Evolutionary conservation across 371 early-diverging fungal genomes (phyloP), one percentile per base, ranked within the genome.

Genomic region (Syncephalastrum racemosum): DNA sequence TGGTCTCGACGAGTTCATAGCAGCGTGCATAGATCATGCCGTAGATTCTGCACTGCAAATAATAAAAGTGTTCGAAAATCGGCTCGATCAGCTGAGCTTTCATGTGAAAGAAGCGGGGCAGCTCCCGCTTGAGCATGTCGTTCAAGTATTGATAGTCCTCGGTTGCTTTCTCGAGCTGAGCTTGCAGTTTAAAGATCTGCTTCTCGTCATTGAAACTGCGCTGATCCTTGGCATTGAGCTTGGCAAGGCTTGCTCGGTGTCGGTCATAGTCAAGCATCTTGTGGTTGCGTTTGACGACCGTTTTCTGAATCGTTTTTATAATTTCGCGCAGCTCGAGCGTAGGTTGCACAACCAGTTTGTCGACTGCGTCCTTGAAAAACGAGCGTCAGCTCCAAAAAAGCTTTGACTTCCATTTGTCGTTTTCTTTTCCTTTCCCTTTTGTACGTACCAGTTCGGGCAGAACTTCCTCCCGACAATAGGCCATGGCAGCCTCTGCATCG

Each of bases 241-340:
- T 91, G 55, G 80, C 79, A 51, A 90, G 65, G n/a, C 76, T 57
- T 55, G 79, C 71, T 36, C 87, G 71, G 71, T 87, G 86, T 47
- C 94, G 82, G 61, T 94, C 94, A 67, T 84, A 93, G 75, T 94
- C 94, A 24, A 92, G 67, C 61, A 89, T 63, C 67, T 94, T 94
- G 64, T 91, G 93, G 31, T 82, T 75, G 5, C 93, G 82, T 67
- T 94, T 94, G n/a, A 73, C 73, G 46, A 92, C 87, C 3, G 89
- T 76, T 58, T 85, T 89, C 50, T 80, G 79, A 22, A 94, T 86
- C 19, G 67, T 59, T 51, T 88, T 87, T 58, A 90, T 73, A 24
- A 93, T 68, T 18, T 73, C 70, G 27, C 83, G 63, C 51, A 88
- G 68, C 59, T 93, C 93, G 25, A 68, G 48, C 41, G 84, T 61